Evolutionary conservation across 2,329 filamentous ascomycete species (phyloP), one percentile per base, ranked within the genome.

Genomic region (Talaromyces sp.): DNA sequence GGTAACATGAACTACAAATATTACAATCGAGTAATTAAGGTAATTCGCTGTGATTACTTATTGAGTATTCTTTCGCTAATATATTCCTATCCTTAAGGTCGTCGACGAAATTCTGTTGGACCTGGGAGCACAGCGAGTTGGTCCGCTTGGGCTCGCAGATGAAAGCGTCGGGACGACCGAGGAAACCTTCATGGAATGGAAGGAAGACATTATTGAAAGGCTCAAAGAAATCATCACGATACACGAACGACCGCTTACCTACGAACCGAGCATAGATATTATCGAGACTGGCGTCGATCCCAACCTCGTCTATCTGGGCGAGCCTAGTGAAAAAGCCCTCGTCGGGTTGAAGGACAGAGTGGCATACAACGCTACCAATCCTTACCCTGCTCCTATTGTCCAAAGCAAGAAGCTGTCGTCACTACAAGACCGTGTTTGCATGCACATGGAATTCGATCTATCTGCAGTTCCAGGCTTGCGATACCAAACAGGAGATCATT

Each of bases 1-100:
- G 80, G 80, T 7, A 82, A 82, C 70, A 80, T 75, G 68, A 81
- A 81, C 67, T 82, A 82, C 74, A 81, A 81, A 68, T 75, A 80
- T 70, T 82, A 79, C 70, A 82, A 81, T 67, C 73, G 73, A 31
- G 78, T 81, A 73, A 37, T 61, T 9, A 33, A 61, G 19, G 58
- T 61, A 19, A 10, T 47, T 47, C n/a, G n/a, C 13, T 7, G 15
- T 11, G 27, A 11, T 33, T 49, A 4, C 3, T 17, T 2, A 49
- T 49, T 17, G 45, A n/a, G 11, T 49, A 25, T 49, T 49, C 45
- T 49, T 49, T 45, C 35, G 39, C 25, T 33, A 9, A 47, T 13
- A 15, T 61, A 8, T 39, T 37, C 11, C 35, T 37, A 37, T 37
- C 35, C 35, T 37, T 37, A 37, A 37, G 39, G 39, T 41, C 39